Evolutionary conservation across 345 rosid species (phyloP).

Genomic region (Stellera chamaejasme): DNA sequence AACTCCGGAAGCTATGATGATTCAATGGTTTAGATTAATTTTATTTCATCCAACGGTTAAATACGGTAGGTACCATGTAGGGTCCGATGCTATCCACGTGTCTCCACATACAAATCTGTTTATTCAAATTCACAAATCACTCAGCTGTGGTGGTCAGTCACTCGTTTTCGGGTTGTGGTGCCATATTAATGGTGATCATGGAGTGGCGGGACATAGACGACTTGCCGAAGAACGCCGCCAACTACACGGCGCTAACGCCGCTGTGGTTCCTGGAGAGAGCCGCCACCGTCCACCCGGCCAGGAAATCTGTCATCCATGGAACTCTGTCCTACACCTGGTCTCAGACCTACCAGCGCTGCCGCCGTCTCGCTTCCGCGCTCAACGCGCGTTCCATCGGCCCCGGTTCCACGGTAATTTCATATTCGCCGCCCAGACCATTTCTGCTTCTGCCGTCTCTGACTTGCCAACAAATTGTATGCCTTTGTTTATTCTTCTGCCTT

Average conservation of each 20-base stretch:
- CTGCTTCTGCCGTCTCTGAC: too few species aligned
- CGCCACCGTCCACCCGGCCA: slow-evolving; percentile 4
- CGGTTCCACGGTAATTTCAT: slow-evolving; percentile 4
- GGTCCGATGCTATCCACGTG: too few species aligned
- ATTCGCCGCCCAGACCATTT: too few species aligned
- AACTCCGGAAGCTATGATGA: too few species aligned
- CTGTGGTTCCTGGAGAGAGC: slow-evolving; percentile 13
- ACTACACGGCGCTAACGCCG: slow-evolving; percentile 12
- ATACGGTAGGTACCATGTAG: too few species aligned
- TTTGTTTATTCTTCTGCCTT: too few species aligned
- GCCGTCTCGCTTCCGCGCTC: slow-evolving; percentile 12
- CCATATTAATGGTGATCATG: neutral
- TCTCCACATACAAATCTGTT: too few species aligned
- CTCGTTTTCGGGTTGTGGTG: neutral
- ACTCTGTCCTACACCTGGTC: slow-evolving; percentile 8
- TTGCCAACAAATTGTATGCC: too few species aligned
- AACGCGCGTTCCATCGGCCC: slow-evolving; percentile 5
- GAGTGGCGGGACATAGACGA: slow-evolving; percentile 10
- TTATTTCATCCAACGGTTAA: too few species aligned
- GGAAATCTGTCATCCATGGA: slow-evolving; percentile 3
- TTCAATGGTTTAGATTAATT: too few species aligned
- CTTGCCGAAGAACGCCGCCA: slow-evolving; percentile 10
- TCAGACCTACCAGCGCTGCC: slow-evolving; percentile 15
- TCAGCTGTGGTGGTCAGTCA: too few species aligned
- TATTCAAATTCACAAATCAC: too few species aligned